Evolutionary conservation across 2,329 filamentous ascomycete genomes (phyloP).

Genomic region (Xylaria sp.): DNA sequence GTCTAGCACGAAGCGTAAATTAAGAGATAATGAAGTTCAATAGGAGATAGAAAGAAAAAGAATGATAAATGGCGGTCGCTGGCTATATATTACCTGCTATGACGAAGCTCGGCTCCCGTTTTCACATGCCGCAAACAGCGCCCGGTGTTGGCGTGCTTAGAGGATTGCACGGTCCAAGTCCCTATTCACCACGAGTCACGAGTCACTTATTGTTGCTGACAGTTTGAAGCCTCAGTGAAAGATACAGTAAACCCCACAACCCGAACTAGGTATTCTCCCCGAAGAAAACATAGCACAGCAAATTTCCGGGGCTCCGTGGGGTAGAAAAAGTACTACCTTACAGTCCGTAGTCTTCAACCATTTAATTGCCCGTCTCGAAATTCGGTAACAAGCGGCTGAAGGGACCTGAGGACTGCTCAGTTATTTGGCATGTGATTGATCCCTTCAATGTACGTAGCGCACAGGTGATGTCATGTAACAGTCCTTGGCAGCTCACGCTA

Average conservation of each 20-base stretch:
- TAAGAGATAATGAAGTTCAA: conserved; percentile 9
- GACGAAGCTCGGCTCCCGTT: conserved; percentile 36
- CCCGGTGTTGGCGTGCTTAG: background rate
- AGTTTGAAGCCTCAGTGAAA: background rate
- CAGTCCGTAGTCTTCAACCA: background rate
- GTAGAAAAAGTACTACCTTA: conserved; percentile 1
- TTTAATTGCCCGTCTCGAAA: background rate
- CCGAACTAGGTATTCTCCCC: background rate
- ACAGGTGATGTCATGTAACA: conserved; percentile 13
- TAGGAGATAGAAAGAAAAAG: background rate
- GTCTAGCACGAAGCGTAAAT: conserved; percentile 7
- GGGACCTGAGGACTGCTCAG: background rate
- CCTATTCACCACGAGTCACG: conserved; percentile 26
- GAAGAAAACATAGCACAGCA: background rate
- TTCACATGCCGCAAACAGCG: conserved; percentile 38
- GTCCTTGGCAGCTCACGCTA: background rate
- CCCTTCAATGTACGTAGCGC: background rate
- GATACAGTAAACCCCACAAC: conserved; percentile 11
- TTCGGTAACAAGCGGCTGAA: background rate
- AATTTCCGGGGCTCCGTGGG: conserved; percentile 25
- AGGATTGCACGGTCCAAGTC: conserved; percentile 2
- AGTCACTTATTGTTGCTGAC: conserved; percentile 26
- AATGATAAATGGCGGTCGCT: too few relatives aligned
- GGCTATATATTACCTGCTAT: conserved; percentile 13
- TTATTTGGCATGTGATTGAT: conserved; percentile 18